Evolutionary conservation across 2,329 filamentous ascomycete genomes (phyloP).

Genomic region (Pseudocercospora macadamiae): DNA sequence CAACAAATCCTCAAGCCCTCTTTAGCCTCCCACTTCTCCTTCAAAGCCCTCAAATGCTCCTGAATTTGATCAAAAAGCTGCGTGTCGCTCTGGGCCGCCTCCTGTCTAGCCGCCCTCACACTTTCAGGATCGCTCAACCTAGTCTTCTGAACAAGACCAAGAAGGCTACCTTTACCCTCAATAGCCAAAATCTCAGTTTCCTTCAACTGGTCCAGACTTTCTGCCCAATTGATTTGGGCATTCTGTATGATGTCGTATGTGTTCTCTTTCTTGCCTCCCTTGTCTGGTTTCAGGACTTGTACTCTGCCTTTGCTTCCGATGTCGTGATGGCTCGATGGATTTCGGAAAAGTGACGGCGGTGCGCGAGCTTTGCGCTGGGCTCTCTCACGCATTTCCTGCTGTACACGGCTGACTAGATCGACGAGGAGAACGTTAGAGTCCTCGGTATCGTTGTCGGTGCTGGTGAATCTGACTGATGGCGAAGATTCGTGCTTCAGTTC

Average conservation of each 20-base stretch:
- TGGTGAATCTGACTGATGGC: constrained; percentile 60
- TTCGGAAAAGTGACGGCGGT: constrained; percentile 40
- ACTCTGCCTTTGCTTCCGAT: constrained; percentile 62
- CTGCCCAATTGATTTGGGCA: constrained; percentile 59
- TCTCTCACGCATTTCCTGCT: constrained; percentile 78
- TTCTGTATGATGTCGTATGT: constrained; percentile 84
- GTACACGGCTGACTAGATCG: constrained; percentile 79
- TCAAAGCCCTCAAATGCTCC: constrained; percentile 69
- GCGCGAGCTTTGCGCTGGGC: constrained; percentile 54
- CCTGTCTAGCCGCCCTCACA: constrained; percentile 81
- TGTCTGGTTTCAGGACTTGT: constrained; percentile 79
- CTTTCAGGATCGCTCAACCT: constrained; percentile 77
- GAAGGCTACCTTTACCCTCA: constrained; percentile 81
- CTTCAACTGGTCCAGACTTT: constrained; percentile 70
- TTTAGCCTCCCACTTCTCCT: constrained; percentile 55
- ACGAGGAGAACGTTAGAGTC: constrained; percentile 75
- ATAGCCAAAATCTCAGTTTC: constrained; percentile 83
- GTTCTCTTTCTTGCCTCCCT: constrained; percentile 89
- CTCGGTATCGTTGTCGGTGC: constrained; percentile 40
- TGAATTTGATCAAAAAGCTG: constrained; percentile 84
- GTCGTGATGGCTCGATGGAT: constrained; percentile 45
- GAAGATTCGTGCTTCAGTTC: constrained; percentile 78
- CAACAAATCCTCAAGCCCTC: constrained; percentile 71
- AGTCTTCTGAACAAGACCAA: constrained; percentile 75
- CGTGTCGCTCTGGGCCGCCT: constrained; percentile 73